Base-by-base conservation (phyloP, 2,329 filamentous ascomycete species). In the Colletotrichum sp. region DNA sequence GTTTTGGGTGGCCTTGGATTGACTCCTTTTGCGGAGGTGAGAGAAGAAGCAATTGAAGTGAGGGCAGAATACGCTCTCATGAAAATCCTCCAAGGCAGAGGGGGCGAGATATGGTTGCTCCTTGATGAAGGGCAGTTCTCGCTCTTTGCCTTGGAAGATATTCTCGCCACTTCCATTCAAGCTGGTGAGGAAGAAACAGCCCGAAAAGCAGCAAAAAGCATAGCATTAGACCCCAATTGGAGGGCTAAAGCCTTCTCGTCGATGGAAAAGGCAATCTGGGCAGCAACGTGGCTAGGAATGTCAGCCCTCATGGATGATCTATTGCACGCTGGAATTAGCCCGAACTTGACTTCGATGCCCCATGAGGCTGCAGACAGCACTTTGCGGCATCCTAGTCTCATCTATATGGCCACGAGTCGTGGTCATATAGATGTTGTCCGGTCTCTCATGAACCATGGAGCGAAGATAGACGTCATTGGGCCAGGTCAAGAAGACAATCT, bases 201-300 rank as follows among this genome's bases (percentile, higher is more conserved):
- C 12, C 3, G 43, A 0, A 52, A 52, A 13, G 43, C n/a, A 52
- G 43, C 43, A 0, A 1, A 1, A 52, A 7, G 1, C 5, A 52
- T 52, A 21, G 3, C 2, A 52, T 21, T 10, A 52, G 43, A 52
- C 1, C 0, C n/a, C 0, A 13, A 52, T 52, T 52, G 43, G 43
- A 52, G 12, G 3, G 0, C 1, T 2, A 52, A 21, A 13, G 43
- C n/a, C 43, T 52, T 52, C 6, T 13, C 43, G 6, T 21, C 10
- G 43, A 3, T 52, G 43, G 43, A 24, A 21, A 21, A 21, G 0
- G 12, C 43, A 52, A 52, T 21, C 1, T 13, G 43, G 43, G 43
- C 43, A 21, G 43, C 43, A 52, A 4, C 43, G 1, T 52, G 43
- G 43, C n/a, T 52, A 52, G 43, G 43, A 24, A 52, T 52, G 43